These are phyloP conservation scores for Ocimum tenuiflorum DNA, from an alignment of 257 asterid genomes.

Conservation along the genomic window DNA sequence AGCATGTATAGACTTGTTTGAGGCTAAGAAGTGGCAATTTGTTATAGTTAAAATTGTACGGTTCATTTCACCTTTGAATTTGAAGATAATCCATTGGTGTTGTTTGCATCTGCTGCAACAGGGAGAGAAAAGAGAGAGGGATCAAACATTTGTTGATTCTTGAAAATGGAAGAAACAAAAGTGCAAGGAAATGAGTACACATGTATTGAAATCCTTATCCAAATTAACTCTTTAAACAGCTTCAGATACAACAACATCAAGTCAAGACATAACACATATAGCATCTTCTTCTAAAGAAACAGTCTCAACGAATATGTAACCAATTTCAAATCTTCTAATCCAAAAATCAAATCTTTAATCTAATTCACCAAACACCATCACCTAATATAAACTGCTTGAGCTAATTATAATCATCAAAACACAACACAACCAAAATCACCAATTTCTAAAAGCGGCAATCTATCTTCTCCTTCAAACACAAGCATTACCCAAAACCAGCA, in stretches of 20 bases:
- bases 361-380: slow-evolving; percentile 8
- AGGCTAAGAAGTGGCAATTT: neutral
- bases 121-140: neutral
- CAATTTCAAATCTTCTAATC: neutral
- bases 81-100: slow-evolving; percentile 11
- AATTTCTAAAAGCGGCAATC: neutral
- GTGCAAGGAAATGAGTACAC: neutral
- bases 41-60: neutral
- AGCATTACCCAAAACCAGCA: slow-evolving; percentile 14
- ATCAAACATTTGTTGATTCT: neutral
- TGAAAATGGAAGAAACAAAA: neutral
- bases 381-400: slow-evolving; percentile 8
- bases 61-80: slow-evolving; percentile 35
- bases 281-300: too few relatives aligned
- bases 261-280: neutral
- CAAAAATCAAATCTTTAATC: neutral
- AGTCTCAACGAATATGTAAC: neutral
- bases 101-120: slow-evolving; percentile 29
- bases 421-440: neutral
- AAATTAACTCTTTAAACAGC: too few relatives aligned
- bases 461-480: slow-evolving; percentile 13
- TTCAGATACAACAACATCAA: neutral
- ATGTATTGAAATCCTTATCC: neutral
- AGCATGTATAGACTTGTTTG: neutral
- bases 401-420: neutral